phyloP scores from a whole-genome alignment of 2,329 filamentous ascomycete genomes.

The Cordyceps tenuipes region DNA sequence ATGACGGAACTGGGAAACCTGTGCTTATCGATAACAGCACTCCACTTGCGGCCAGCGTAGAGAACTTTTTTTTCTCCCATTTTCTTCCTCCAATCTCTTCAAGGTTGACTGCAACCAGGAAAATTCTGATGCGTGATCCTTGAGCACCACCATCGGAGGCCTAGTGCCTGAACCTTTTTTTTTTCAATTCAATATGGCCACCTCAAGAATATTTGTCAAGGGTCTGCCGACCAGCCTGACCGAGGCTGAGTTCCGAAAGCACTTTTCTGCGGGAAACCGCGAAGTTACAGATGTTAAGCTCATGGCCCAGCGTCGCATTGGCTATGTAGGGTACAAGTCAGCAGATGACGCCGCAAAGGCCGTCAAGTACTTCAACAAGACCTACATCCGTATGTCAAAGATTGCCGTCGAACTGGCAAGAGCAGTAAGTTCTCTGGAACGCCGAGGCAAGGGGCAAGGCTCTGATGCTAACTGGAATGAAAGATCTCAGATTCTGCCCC shows the following conservation, averaged over 20 bases:
- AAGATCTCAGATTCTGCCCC: constrained; percentile 37
- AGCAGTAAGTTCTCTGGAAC: constrained; percentile 46
- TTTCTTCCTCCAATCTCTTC: constrained; percentile 5
- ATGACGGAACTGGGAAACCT: background rate
- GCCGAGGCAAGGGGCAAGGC: background rate
- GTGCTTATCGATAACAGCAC: constrained; percentile 16
- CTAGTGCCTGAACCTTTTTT: constrained; percentile 13
- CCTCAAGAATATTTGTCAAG: constrained; percentile 71
- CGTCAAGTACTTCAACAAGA: constrained; percentile 90
- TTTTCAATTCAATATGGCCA: constrained; percentile 32
- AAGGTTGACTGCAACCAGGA: constrained; percentile 14
- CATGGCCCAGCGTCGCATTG: constrained; percentile 81
- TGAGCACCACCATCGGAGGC: constrained; percentile 12
- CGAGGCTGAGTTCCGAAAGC: constrained; percentile 77
- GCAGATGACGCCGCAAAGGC: constrained; percentile 72
- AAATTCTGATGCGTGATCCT: constrained; percentile 10
- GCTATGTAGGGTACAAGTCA: constrained; percentile 88
- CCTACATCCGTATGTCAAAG: constrained; percentile 93
- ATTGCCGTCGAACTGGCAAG: constrained; percentile 82
- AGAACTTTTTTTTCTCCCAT: constrained; percentile 22
- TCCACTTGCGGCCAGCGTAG: constrained; percentile 6
- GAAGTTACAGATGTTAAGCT: constrained; percentile 88
- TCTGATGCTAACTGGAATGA: constrained; percentile 29
- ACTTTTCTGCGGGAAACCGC: constrained; percentile 67
- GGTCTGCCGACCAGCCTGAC: constrained; percentile 77